Percentiles rank a stretch among this genome's conserved stretches.
These are phyloP conservation scores for Chlamydomonas schloesseri DNA, from an alignment of 139 green algal species.

Conservation along the genomic window DNA sequence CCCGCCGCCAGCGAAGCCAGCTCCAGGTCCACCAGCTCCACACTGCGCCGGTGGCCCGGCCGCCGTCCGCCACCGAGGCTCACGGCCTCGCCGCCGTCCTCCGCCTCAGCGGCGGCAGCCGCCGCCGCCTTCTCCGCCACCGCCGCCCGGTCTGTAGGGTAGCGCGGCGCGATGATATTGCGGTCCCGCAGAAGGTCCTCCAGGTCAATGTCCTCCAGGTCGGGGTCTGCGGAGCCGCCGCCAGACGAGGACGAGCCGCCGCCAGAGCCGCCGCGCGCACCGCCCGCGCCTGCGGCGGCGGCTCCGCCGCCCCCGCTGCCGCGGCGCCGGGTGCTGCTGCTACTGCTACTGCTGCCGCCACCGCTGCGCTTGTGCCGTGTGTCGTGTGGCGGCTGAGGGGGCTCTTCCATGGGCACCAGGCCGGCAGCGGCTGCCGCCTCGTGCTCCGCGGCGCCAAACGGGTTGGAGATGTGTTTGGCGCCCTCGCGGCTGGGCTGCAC, in stretches of 20 bases:
- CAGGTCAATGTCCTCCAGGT: neutral
- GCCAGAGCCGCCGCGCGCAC: too few relatives aligned
- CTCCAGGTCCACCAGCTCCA: constrained; percentile 17
- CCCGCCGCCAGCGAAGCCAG: neutral
- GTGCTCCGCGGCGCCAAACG: constrained; percentile 1
- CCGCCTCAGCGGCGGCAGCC: neutral
- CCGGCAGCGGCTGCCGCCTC: constrained; percentile 7
- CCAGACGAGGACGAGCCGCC: too few relatives aligned
- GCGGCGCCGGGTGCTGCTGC: neutral
- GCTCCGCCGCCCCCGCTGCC: neutral
- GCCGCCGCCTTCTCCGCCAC: neutral
- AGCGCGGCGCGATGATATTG: constrained; percentile 23
- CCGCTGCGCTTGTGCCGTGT: neutral
- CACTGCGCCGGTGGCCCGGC: constrained; percentile 14
- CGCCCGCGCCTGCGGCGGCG: too few relatives aligned
- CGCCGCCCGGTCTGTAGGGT: constrained; percentile 8
- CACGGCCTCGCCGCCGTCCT: neutral
- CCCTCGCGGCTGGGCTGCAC: neutral
- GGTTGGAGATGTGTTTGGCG: neutral
- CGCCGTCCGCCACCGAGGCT: neutral
- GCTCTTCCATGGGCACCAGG: neutral
- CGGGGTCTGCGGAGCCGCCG: neutral
- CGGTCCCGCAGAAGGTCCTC: constrained; percentile 29
- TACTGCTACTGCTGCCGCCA: neutral
- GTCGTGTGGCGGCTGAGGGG: neutral